These are phyloP conservation scores for Trichoderma brevicompactum DNA, from an alignment of 2,329 filamentous ascomycete species.

Conservation along the genomic window DNA sequence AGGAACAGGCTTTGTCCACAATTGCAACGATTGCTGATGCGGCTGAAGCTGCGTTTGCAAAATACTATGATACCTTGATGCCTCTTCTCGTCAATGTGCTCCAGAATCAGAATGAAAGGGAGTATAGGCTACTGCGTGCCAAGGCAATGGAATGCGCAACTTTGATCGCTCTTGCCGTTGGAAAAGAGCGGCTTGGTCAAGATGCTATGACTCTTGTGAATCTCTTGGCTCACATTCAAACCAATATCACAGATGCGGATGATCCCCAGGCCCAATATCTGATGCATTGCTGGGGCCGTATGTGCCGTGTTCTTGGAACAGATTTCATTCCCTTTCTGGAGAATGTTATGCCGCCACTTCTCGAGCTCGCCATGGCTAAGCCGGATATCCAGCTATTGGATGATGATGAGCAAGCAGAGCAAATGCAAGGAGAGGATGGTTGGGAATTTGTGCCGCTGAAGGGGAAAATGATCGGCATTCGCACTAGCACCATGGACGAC, in stretches of 20 bases:
- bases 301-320: conserved; percentile 89
- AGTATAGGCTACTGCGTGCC: conserved; percentile 85
- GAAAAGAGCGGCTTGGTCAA: conserved; percentile 85
- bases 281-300: conserved; percentile 98
- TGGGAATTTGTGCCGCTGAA: conserved; percentile 98
- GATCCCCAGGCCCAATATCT: conserved; percentile 97
- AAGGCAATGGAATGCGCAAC: conserved; percentile 99
- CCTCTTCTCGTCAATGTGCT: conserved; percentile 89
- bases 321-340: conserved; percentile 93
- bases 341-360: conserved; percentile 90
- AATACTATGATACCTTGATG: conserved; percentile 97
- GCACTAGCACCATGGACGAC: conserved; percentile 94
- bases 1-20: conserved; percentile 95
- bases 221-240: conserved; percentile 83
- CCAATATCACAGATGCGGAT: conserved; percentile 83
- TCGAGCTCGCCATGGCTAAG: conserved; percentile 90
- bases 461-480: conserved; percentile 97
- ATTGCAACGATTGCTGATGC: conserved; percentile 99
- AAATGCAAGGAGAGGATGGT: conserved; percentile 91
- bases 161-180: conserved; percentile 91
- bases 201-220: conserved; percentile 89
- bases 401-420: conserved; percentile 90
- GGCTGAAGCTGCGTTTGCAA: conserved; percentile 89
- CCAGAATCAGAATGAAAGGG: conserved; percentile 87
- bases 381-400: conserved; percentile 96